A percentile compares a stretch with the other conserved stretches of the same genome.
Conservation (phyloP, 441 rosid genomes). For the Pelargonium citronellum region DNA sequence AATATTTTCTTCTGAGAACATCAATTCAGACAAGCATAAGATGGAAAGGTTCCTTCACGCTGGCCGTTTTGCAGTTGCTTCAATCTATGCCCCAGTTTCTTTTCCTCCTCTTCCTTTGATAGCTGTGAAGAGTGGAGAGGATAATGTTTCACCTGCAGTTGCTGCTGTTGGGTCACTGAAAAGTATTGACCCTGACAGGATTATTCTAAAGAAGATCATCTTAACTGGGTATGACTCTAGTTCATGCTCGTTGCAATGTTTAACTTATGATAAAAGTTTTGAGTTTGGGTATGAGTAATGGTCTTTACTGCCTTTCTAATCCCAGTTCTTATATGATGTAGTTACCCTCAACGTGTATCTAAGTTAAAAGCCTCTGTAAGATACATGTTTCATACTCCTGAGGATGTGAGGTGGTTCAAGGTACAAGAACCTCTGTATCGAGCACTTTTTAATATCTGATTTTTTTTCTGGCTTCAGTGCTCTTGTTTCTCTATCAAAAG, state of each 20-base stretch:
- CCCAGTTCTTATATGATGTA: conserved; percentile 31
- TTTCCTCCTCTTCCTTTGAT: conserved; percentile 82
- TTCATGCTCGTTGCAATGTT: neutral
- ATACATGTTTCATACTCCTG: conserved; percentile 87
- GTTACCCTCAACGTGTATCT: conserved; percentile 93
- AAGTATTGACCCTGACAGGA: conserved; percentile 73
- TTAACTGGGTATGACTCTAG: conserved; percentile 68
- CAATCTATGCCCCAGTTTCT: conserved; percentile 81
- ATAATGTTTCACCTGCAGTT: conserved; percentile 43
- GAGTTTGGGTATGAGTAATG: conserved; percentile 1
- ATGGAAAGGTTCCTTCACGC: conserved; percentile 95
- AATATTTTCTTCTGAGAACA: conserved; percentile 66
- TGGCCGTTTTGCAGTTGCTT: conserved; percentile 69
- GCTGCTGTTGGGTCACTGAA: conserved; percentile 89
- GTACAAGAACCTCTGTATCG: conserved; percentile 29
- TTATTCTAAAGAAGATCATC: conserved; percentile 75
- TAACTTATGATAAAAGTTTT: neutral
- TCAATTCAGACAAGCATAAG: conserved; percentile 79
- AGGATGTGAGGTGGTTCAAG: conserved; percentile 97
- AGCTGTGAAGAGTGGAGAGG: conserved; percentile 54
- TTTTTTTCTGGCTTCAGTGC: neutral
- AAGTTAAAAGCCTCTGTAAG: conserved; percentile 74
- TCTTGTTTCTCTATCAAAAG: neutral
- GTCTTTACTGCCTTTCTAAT: conserved; percentile 15
- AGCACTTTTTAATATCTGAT: neutral